A percentile compares a stretch with the other conserved stretches of the same genome.
Evolutionary conservation across 225 moss, liverwort and hornwort species (phyloP).

Genomic region (Straminergon stramineum): DNA sequence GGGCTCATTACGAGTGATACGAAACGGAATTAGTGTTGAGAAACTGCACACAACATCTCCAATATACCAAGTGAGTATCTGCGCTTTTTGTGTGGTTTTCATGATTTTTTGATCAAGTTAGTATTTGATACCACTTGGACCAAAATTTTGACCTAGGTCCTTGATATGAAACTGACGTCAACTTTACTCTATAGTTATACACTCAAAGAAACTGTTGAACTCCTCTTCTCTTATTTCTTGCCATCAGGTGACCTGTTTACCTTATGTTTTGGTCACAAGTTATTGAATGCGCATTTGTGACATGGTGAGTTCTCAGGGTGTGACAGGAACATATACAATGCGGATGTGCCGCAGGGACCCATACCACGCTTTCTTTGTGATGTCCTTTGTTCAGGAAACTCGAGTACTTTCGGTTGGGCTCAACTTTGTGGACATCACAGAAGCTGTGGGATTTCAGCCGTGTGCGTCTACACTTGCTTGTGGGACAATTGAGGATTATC

Average conservation of each 20-base stretch:
- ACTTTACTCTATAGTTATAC: neutral
- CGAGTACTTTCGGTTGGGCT: constrained; percentile 93
- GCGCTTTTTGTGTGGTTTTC: neutral
- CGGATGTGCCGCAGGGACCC: constrained; percentile 71
- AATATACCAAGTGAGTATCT: constrained; percentile 45
- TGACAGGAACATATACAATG: constrained; percentile 87
- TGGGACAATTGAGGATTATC: constrained; percentile 86
- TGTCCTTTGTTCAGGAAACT: constrained; percentile 98
- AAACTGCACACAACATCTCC: constrained; percentile 83
- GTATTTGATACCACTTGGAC: neutral
- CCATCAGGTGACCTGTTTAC: neutral
- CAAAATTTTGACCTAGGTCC: neutral
- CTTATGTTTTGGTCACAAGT: neutral
- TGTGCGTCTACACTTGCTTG: constrained; percentile 82
- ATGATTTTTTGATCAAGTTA: neutral
- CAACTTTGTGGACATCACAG: constrained; percentile 91
- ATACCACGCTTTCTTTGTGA: constrained; percentile 88
- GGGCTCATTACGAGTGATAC: constrained; percentile 84
- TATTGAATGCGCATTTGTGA: constrained; percentile 3
- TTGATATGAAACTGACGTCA: neutral
- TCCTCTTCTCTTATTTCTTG: neutral
- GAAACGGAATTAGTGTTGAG: constrained; percentile 95
- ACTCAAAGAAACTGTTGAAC: neutral
- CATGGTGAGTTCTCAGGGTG: constrained; percentile 56
- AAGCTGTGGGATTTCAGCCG: constrained; percentile 80